phyloP scores from a whole-genome alignment of 139 green algal genomes.

The Coelastrella sp. region DNA sequence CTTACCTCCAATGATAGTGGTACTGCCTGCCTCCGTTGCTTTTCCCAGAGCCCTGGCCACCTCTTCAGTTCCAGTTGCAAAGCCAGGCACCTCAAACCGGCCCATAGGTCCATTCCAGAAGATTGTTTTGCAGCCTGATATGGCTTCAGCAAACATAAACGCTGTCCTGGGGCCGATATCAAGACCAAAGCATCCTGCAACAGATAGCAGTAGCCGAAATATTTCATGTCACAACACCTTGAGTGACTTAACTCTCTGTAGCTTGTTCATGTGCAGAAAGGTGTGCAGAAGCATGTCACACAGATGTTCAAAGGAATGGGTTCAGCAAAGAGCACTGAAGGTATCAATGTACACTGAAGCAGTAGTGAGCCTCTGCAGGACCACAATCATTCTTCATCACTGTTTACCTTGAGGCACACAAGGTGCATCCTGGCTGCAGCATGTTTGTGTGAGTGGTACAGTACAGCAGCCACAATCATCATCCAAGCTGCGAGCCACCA shows the following conservation, averaged over 20 bases:
- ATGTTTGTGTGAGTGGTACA: constrained; percentile 49
- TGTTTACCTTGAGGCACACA: constrained; percentile 54
- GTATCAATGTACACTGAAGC: not conserved
- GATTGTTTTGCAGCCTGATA: constrained; percentile 59
- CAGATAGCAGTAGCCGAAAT: no score
- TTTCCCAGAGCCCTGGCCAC: constrained; percentile 54
- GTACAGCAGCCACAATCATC: constrained; percentile 33
- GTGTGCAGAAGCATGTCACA: no score
- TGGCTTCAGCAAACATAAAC: constrained; percentile 37
- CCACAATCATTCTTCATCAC: not conserved
- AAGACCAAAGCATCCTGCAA: constrained; percentile 54
- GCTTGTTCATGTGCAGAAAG: no score
- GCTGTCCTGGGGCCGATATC: constrained; percentile 63
- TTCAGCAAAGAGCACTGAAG: not conserved
- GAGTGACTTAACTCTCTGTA: no score
- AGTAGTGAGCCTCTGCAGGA: not conserved
- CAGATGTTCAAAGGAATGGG: no score
- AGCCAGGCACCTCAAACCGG: constrained; percentile 58
- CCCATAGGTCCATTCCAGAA: constrained; percentile 78
- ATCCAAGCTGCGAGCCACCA: constrained; percentile 54
- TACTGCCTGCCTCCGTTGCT: constrained; percentile 43
- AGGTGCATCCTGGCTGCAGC: constrained; percentile 58
- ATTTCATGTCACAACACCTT: no score
- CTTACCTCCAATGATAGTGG: constrained; percentile 65
- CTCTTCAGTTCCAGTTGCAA: constrained; percentile 50